Evolutionary conservation across 2,329 filamentous ascomycete species (phyloP).

Genomic region (Xylariaceae sp.): DNA sequence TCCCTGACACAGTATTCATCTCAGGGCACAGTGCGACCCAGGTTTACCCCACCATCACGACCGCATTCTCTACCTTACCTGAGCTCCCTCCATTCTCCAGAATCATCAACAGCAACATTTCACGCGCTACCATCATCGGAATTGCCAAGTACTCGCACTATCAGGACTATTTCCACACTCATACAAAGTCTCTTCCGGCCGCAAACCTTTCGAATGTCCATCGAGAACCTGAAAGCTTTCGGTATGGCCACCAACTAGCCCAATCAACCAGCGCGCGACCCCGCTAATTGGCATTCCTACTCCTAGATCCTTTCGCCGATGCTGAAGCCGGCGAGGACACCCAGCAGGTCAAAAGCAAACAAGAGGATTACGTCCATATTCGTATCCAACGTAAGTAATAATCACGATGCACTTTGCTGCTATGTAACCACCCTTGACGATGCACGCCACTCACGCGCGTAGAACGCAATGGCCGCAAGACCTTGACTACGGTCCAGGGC

Average conservation of each 20-base stretch:
- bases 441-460: conserved; percentile 18
- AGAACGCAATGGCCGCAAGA: conserved; percentile 99
- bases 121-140: too few relatives aligned
- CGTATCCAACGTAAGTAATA: conserved; percentile 87
- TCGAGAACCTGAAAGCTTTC: conserved; percentile 97
- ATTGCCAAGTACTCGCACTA: too few relatives aligned
- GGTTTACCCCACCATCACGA: too few relatives aligned
- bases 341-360: conserved; percentile 83
- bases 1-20: too few relatives aligned
- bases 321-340: conserved; percentile 88
- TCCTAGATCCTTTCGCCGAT: conserved; percentile 97
- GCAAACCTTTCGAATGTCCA: conserved; percentile 63
- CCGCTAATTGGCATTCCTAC: conserved; percentile 11
- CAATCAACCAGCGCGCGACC: conserved; percentile 9
- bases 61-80: too few relatives aligned
- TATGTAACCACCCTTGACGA: neutral
- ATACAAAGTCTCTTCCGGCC: too few relatives aligned
- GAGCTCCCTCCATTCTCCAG: too few relatives aligned
- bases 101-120: too few relatives aligned
- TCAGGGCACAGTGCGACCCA: too few relatives aligned
- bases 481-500: conserved; percentile 98
- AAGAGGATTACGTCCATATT: conserved; percentile 97
- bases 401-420: neutral
- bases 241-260: conserved; percentile 52
- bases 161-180: too few relatives aligned